Evolutionary conservation across 371 early-diverging fungal genomes (phyloP), one percentile per base, ranked within the genome.

Genomic region (Mortierella sp.): DNA sequence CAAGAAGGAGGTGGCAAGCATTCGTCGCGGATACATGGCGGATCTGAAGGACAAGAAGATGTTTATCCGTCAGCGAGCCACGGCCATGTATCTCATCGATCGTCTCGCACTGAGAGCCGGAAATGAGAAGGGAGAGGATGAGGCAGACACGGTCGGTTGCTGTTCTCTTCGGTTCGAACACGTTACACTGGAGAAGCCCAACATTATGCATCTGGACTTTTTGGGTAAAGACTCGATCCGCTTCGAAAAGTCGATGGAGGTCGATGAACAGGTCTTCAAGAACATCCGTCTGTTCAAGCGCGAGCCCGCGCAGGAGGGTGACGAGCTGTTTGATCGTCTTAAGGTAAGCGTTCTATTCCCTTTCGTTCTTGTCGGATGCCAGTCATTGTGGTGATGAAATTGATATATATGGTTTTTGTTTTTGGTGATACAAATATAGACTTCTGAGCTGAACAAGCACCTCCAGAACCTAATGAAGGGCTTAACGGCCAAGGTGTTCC

Each of bases 121-220:
- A 61, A 98, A 98, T 75, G 98, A 98, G 75, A 99, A 99, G 83
- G 94, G 96, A 46, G 95, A 93, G 24, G 97, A 97, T 60, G 97
- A 97, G 81, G 99, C 99, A 0, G 99, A 99, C 78, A 99, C 99
- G 11, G 99, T 98, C 2, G 98, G 99, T 65, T 98, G 99, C 75
- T 99, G 98, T 80, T 97, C 98, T 2, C 83, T 99, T 46, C 92
- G 98, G 32, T 93, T 80, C 64, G 98, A 99, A 73, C 98, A 99
- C 76, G 86, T 98, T 31, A 85, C 83, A 15, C 83, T 98, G 23
- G 91, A 91, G 48, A 79, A 89, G 50, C 91, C 89, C 23, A 91
- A 89, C 64, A 89, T 81, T 23, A 83, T 99, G 54, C 86, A 89
- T 51, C 95, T 98, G 82, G 99, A 99, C 73, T 99, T 99, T 78